Percentiles rank a stretch among this genome's conserved stretches.
Evolutionary conservation across 768 basidiomycete species (phyloP).

Genomic region (Russula griseocarnosa): DNA sequence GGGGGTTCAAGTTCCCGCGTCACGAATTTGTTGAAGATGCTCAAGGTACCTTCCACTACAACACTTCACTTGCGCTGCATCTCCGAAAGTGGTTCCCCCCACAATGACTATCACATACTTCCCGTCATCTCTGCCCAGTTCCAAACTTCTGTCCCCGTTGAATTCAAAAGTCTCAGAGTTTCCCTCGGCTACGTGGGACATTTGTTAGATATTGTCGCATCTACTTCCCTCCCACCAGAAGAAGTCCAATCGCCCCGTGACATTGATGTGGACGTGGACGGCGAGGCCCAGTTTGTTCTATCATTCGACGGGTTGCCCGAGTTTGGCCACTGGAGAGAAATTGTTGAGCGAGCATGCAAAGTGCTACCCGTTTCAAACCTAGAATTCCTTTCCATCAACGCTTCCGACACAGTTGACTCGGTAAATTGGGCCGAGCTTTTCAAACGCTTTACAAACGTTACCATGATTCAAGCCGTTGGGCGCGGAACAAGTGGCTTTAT

Average conservation of each 20-base stretch:
- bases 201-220: neutral
- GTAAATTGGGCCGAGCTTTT: slow-evolving; percentile 6
- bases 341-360: neutral
- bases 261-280: neutral
- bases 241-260: neutral
- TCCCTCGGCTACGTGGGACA: neutral
- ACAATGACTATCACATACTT: neutral
- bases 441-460: slow-evolving; percentile 3
- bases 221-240: neutral
- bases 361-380: slow-evolving; percentile 5
- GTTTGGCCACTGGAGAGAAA: neutral
- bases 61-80: slow-evolving; percentile 7
- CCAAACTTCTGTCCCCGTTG: neutral
- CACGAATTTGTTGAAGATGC: slow-evolving; percentile 3
- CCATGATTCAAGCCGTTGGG: slow-evolving; percentile 1
- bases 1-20: slow-evolving; percentile 8
- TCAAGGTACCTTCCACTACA: slow-evolving; percentile 1
- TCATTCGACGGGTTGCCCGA: neutral
- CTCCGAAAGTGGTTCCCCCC: neutral
- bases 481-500: slow-evolving; percentile 1
- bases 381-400: slow-evolving; percentile 10
- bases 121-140: slow-evolving; percentile 6
- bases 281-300: neutral
- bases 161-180: slow-evolving; percentile 5
- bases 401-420: neutral